Base-by-base conservation (phyloP, 2,329 filamentous ascomycete species). In the Orbilia quercus region DNA sequence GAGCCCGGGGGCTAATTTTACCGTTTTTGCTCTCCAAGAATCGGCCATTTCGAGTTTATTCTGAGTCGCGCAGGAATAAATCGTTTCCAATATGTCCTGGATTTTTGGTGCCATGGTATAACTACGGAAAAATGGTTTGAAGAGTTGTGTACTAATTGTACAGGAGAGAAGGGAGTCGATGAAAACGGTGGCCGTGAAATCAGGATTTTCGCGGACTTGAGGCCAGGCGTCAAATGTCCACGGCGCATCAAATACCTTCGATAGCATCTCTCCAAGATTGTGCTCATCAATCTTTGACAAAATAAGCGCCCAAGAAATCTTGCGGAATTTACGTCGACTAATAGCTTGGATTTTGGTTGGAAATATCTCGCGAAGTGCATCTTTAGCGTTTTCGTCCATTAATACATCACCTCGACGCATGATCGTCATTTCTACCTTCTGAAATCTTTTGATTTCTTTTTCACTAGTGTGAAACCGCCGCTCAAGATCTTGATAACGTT, bases 51-150 rank as follows among this genome's bases (percentile, higher is more conserved):
- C 42, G 6, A 40, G n/a, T 4, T 45, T n/a, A n/a, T 25, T 51
- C 1, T 36, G 12, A 2, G 34, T 4, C 9, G 36, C 47, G 11
- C n/a, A 1, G 1, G 9, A 38, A 28, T 67, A 54, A 2, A 59
- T 22, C 7, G 16, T 12, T 11, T 53, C 23, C 2, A 67, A 53
- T 6, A 5, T 36, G 11, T 44, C 11, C 28, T 53, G 36, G 3
- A 53, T n/a, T 4, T n/a, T 25, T 14, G 36, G 25, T n/a, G 23
- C 14, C 1, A 9, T 2, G 6, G 28, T 28, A 20, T 25, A 28
- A 1, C 51, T 20, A n/a, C n/a, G n/a, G 18, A 53, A 67, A 20
- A 67, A 67, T 1, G 63, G 53, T 18, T 59, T 59, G 20, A 67
- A 53, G n/a, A 67, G 38, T n/a, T 5, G 18, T 1, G 2, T 42